These are phyloP conservation scores for Corniculantispora saksenae DNA, from an alignment of 2,329 filamentous ascomycete genomes.

Conservation along the genomic window DNA sequence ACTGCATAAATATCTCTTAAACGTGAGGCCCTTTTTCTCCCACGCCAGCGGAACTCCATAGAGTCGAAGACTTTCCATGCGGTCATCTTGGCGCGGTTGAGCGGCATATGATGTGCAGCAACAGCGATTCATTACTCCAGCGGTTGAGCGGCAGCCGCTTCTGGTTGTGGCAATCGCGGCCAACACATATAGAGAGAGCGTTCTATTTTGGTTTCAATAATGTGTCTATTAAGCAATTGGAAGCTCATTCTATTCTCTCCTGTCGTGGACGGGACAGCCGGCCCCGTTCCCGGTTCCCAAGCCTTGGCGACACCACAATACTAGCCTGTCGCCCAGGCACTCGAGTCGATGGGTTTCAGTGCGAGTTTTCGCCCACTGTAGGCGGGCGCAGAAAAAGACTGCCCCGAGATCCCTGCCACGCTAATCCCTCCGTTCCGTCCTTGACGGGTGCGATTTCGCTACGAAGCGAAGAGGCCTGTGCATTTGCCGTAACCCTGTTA, in stretches of 20 bases:
- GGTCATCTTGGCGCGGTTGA: neutral
- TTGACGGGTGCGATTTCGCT: slow-evolving; percentile 11
- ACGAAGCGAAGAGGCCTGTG: slow-evolving; percentile 13
- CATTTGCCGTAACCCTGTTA: neutral
- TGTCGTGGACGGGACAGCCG: neutral
- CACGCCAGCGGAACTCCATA: neutral
- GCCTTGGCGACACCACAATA: neutral
- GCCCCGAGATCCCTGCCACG: neutral
- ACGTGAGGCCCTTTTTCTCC: neutral
- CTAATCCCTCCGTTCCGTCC: neutral
- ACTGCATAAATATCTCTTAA: slow-evolving; percentile 9
- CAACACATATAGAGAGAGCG: neutral
- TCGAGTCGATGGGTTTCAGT: slow-evolving; percentile 14
- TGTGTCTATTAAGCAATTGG: neutral
- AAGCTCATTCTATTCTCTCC: no score
- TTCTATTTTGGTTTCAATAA: slow-evolving; percentile 5
- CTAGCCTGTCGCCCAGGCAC: neutral
- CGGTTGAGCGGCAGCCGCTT: neutral
- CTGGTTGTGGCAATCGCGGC: neutral
- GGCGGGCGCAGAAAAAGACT: neutral
- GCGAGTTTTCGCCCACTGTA: neutral
- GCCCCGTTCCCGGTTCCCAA: neutral
- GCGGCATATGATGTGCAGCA: neutral
- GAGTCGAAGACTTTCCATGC: neutral
- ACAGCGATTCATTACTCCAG: neutral